Conservation (phyloP, 805 yeast species). For the Metschnikowia baotianmanensis region DNA sequence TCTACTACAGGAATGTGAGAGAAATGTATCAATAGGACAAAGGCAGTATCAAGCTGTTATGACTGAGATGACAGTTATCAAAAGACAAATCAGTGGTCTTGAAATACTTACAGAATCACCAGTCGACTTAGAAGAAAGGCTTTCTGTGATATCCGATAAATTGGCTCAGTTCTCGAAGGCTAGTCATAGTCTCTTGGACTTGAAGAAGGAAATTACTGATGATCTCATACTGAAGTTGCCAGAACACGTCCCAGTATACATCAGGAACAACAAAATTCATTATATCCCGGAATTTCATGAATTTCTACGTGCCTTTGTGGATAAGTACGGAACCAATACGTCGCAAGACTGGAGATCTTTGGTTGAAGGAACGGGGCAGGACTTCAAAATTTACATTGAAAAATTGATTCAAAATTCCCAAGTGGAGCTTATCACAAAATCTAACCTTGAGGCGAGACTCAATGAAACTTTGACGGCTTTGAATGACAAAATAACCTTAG, state of each 20-base stretch:
- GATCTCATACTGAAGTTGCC: slow-evolving; percentile 27
- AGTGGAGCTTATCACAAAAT: slow-evolving; percentile 19
- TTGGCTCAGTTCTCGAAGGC: slow-evolving; percentile 16
- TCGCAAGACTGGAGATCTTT: slow-evolving; percentile 26
- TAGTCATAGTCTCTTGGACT: slow-evolving; percentile 14
- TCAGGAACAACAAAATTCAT: slow-evolving; percentile 34
- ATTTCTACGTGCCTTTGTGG: slow-evolving; percentile 32
- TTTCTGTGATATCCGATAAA: slow-evolving; percentile 19
- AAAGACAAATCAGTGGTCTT: slow-evolving; percentile 10
- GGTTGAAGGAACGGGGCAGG: slow-evolving; percentile 20
- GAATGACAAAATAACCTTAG: slow-evolving; percentile 23
- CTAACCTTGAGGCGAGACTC: slow-evolving; percentile 24
- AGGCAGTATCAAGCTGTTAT: slow-evolving; percentile 7
- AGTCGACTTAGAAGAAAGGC: slow-evolving; percentile 15
- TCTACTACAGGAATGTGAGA: slow-evolving; percentile 12
- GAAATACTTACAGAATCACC: slow-evolving; percentile 12
- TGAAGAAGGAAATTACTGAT: slow-evolving; percentile 20
- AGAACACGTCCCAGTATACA: slow-evolving; percentile 30
- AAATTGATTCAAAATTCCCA: slow-evolving; percentile 9
- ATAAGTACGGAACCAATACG: slow-evolving; percentile 21
- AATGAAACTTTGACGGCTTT: slow-evolving; percentile 23
- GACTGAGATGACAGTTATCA: slow-evolving; percentile 15
- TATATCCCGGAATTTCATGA: slow-evolving; percentile 39
- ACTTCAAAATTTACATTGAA: slow-evolving; percentile 21
- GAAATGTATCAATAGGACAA: slow-evolving; percentile 1